Percentiles rank a stretch among this genome's conserved stretches.
These are phyloP conservation scores for Solanum chmielewskii DNA, from an alignment of 257 asterid genomes.

Conservation along the genomic window DNA sequence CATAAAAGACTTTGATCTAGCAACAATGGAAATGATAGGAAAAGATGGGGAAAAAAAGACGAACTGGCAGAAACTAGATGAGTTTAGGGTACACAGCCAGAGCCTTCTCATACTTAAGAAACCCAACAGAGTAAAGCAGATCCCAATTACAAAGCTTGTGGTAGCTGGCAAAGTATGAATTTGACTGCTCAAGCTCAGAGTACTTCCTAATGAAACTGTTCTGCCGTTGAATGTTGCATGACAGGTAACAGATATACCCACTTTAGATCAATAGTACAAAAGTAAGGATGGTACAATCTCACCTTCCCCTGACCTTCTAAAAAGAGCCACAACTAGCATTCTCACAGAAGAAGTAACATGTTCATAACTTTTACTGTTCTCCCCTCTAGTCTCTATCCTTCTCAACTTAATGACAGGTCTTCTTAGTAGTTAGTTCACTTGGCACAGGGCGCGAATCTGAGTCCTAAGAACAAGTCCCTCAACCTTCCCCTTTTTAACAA, in stretches of 20 bases:
- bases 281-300: background rate
- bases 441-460: background rate
- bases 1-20: background rate
- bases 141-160: background rate
- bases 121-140: background rate
- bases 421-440: background rate
- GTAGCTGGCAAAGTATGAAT: background rate
- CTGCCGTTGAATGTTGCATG: background rate
- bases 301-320: background rate
- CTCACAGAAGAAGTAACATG: background rate
- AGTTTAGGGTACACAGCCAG: background rate
- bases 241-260: background rate
- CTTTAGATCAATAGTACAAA: background rate
- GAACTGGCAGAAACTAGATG: background rate
- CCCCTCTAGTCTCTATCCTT: background rate
- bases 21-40: background rate
- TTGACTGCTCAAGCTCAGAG: background rate
- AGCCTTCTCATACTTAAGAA: background rate
- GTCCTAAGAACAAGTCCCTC: background rate
- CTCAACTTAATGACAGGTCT: background rate
- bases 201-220: background rate
- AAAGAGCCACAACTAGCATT: background rate
- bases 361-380: background rate
- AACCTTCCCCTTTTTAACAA: background rate
- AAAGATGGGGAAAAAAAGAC: background rate